These are phyloP conservation scores for Rutstroemia sp. DNA, from an alignment of 2,329 filamentous ascomycete species.

Conservation along the genomic window DNA sequence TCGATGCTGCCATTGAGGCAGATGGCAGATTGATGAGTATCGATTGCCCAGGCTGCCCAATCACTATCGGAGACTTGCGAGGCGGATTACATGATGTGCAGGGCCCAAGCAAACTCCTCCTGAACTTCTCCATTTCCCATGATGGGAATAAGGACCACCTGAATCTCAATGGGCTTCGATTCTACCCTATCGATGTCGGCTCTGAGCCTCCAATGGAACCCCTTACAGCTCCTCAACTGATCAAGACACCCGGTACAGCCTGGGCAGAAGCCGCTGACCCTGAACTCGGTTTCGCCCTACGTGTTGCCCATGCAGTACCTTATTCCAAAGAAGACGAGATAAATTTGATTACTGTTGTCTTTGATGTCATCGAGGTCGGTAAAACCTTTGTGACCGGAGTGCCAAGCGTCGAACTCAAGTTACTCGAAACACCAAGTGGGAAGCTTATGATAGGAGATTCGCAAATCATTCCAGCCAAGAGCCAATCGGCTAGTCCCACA, in stretches of 20 bases:
- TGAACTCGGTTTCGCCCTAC: constrained; percentile 22
- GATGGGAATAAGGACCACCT: constrained; percentile 38
- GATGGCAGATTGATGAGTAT: constrained; percentile 39
- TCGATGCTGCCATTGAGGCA: constrained; percentile 32
- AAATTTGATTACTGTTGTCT: constrained; percentile 44
- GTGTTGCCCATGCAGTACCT: constrained; percentile 33
- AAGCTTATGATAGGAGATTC: constrained; percentile 48
- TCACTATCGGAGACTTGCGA: constrained; percentile 29
- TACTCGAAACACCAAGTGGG: constrained; percentile 51
- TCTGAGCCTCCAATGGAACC: constrained; percentile 33
- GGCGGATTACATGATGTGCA: constrained; percentile 21
- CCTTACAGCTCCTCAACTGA: constrained; percentile 40
- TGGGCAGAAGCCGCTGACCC: constrained; percentile 23
- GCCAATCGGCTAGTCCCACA: constrained; percentile 19
- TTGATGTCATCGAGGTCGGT: constrained; percentile 55
- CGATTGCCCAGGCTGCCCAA: constrained; percentile 47
- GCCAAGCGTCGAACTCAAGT: constrained; percentile 49
- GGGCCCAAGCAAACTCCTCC: constrained; percentile 33
- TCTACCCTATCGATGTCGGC: constrained; percentile 42
- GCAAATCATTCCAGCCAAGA: constrained; percentile 26
- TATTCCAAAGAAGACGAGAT: constrained; percentile 44
- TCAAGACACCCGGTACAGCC: constrained; percentile 28
- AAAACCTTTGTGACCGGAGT: constrained; percentile 46
- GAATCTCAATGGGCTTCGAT: constrained; percentile 50
- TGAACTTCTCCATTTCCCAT: constrained; percentile 48